phyloP scores from a whole-genome alignment of 2,329 filamentous ascomycete genomes.

The Venturia pyrina region DNA sequence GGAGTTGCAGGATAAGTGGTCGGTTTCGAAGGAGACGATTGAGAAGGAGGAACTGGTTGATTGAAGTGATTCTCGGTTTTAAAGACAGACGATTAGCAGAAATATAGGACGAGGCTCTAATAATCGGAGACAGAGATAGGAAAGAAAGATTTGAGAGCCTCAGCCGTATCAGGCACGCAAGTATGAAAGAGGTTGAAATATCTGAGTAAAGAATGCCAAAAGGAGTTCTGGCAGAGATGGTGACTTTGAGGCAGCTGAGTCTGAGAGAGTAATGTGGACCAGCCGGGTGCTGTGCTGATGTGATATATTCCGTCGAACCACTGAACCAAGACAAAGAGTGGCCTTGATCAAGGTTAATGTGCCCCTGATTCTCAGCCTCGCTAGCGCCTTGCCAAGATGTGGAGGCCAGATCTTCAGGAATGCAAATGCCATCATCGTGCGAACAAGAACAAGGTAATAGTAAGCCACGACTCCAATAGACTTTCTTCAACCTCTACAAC shows the following conservation, averaged over 20 bases:
- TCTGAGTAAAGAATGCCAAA: no score
- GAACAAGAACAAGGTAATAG: not conserved
- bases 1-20: constrained; percentile 6
- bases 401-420: not conserved
- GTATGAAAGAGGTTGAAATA: no score
- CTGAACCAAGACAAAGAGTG: not conserved
- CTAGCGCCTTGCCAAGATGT: not conserved
- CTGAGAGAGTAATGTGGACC: no score
- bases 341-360: not conserved
- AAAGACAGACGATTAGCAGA: no score
- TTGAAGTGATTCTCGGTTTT: not conserved
- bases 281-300: no score
- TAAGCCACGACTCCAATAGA: not conserved
- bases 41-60: constrained; percentile 10
- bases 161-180: no score
- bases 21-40: not conserved
- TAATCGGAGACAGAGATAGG: no score
- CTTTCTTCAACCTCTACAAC: not conserved
- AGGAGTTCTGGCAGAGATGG: no score
- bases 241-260: no score
- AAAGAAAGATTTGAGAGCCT: no score
- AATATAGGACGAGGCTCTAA: no score
- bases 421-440: not conserved
- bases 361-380: not conserved
- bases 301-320: no score